Evolutionary conservation across 179 eudicot species (phyloP), one percentile per base, ranked within the genome.

Genomic region (Beta lomatogona): DNA sequence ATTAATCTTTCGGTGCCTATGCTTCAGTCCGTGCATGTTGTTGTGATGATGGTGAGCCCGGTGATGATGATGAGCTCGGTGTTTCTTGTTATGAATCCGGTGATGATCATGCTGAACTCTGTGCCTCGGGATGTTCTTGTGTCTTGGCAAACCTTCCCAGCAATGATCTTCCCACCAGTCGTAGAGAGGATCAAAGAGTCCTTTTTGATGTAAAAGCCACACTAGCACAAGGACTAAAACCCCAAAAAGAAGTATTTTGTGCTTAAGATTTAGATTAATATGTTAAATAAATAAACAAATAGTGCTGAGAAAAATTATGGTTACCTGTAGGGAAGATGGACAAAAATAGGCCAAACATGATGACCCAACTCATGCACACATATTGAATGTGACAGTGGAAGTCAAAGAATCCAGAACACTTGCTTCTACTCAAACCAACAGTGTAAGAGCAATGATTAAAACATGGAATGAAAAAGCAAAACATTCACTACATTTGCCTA

Each of bases 141-240:
- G 70, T 73, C 77, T 83, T 18, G 50, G 85, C 46, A 85, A 88
- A 36, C 74, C 86, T 73, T 78, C 85, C 87, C 77, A 88, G 73
- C 85, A 86, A 58, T 89, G 90, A 85, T 88, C 94, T 77, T 93
- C 99, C 95, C 93, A 92, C 95, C 98, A 95, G 88, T 95, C 99
- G 71, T 92, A 90, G 7, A 93, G 81, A 59, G 99, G 98, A 88
- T 95, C 98, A 72, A 95, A 95, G 21, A 93, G 89, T 55, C 98
- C 99, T 84, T 92, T 93, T 59, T 95, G 89, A 85, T 95, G 99
- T 71, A 95, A 84, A 88, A 95, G 98, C 99, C 99, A 95, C 19
- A 95, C 71, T 76, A 95, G 83, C 84, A 91, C 90, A 67, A 89
- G 71, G 74, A 86, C 99, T 95, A 91, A 11, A 70, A 5, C 28